phyloP scores from a whole-genome alignment of 2,329 filamentous ascomycete genomes.

The Ophiostoma triangulosporum region DNA sequence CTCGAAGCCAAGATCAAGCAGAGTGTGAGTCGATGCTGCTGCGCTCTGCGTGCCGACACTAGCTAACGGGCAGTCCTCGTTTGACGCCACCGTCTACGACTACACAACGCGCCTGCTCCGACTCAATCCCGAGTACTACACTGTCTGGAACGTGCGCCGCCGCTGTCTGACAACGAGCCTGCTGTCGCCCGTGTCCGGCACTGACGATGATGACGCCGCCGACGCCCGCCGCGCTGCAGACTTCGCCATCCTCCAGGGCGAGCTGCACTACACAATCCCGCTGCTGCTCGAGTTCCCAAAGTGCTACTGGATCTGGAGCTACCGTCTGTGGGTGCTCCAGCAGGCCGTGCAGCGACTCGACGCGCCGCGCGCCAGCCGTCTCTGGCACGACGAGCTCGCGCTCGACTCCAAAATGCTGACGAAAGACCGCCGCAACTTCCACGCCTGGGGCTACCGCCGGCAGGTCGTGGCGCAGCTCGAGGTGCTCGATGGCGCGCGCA shows the following conservation, averaged over 20 bases:
- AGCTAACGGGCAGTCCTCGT: slow-evolving; percentile 22
- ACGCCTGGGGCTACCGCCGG: slow-evolving; percentile 87
- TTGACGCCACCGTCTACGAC: slow-evolving; percentile 44
- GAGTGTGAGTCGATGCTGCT: slow-evolving; percentile 35
- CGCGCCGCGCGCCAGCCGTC: slow-evolving; percentile 36
- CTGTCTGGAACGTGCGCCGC: slow-evolving; percentile 80
- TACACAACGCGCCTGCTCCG: slow-evolving; percentile 60
- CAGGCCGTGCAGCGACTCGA: slow-evolving; percentile 55
- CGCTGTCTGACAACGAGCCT: slow-evolving; percentile 48
- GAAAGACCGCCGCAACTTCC: slow-evolving; percentile 82
- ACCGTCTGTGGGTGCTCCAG: slow-evolving; percentile 72
- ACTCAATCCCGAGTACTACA: slow-evolving; percentile 80
- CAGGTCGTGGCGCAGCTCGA: slow-evolving; percentile 67
- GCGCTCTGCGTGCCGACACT: too few species aligned
- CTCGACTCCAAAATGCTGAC: slow-evolving; percentile 79
- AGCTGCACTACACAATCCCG: slow-evolving; percentile 72
- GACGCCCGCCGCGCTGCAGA: slow-evolving; percentile 4
- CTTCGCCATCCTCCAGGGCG: slow-evolving; percentile 45
- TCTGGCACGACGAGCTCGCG: slow-evolving; percentile 77
- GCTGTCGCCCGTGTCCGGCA: slow-evolving; percentile 39
- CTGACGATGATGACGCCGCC: slow-evolving; percentile 24
- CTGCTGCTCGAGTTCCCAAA: slow-evolving; percentile 80
- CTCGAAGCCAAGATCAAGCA: slow-evolving; percentile 54
- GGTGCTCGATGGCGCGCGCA: slow-evolving; percentile 38
- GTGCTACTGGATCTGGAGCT: slow-evolving; percentile 99